Evolutionary conservation across 164 flowering plant genomes (phyloP), one percentile per base, ranked within the genome.

Genomic region (Nelumbo lutea): DNA sequence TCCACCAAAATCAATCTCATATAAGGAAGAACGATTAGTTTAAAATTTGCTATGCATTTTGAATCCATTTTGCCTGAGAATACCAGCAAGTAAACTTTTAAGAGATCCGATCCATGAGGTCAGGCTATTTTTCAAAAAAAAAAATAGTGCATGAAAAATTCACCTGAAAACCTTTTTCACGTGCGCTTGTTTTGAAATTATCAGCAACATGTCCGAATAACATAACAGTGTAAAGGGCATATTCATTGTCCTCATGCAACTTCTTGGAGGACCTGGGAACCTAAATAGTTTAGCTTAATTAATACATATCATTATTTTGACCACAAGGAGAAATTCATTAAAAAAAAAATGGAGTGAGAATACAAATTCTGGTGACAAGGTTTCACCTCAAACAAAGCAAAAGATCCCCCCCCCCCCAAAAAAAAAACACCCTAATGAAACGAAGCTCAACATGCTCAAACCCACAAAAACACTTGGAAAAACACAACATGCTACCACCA

Each of bases 261-360:
- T 81, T 86, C 84, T 92, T 95, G 38, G 98, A 90, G 66, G 99
- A 95, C 80, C 98, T 95, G 56, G 99, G 99, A 50, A 95, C 99
- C 99, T 95, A 81, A 78, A 69, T 56, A 60, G 59, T 15, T 63
- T 64, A 68, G 62, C 51, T 67, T 42, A 62, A 70, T 71, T 67
- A 84, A 65, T 66, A 51, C 71, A 46, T 68, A 53, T 48, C 60
- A 61, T 27, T 27, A 8, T 45, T 56, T 39, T 4, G 41, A 46
- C 62, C 66, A 46, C 15, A 71, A 50, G 50, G 72, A 42, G 55
- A 39, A 3, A 14, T 7, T 42, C 42, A 39, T 51, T 2, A 55
- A 9, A 64, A 7, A 68, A 27, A 27, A 27, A 27, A 27, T 27
- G 27, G 27, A 27, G 27, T 27, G 27, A 27, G 27, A 27, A 27